These are phyloP conservation scores for Candida wancherniae DNA, from an alignment of 805 yeast genomes.

Conservation along the genomic window DNA sequence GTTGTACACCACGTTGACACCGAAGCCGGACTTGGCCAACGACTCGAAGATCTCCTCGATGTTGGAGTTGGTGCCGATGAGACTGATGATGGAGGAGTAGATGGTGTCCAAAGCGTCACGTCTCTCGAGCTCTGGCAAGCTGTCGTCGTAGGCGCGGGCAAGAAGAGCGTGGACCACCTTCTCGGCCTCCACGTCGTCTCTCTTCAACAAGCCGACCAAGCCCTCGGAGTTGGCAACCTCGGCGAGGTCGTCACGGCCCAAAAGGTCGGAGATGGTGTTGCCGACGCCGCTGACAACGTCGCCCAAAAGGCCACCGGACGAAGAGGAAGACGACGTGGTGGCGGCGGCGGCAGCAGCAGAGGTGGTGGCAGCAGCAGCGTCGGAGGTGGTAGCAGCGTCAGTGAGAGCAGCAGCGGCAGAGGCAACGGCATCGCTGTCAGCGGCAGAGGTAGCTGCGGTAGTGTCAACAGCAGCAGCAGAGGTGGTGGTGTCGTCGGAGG, in stretches of 20 bases:
- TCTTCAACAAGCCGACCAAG: constrained; percentile 7
- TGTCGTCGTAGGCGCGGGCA: constrained; percentile 5
- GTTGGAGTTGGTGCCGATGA: constrained; percentile 17
- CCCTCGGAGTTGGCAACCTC: constrained; percentile 5
- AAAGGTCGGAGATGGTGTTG: constrained; percentile 5
- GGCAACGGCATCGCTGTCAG: constrained; percentile 2
- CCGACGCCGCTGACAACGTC: constrained; percentile 3
- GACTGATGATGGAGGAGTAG: constrained; percentile 13
- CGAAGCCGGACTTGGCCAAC: constrained; percentile 22
- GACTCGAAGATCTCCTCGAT: constrained; percentile 19
- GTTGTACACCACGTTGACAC: constrained; percentile 15
- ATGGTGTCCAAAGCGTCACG: constrained; percentile 8
- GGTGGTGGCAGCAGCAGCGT: constrained; percentile 5
- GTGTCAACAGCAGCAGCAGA: background rate
- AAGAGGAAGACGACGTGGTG: constrained; percentile 6
- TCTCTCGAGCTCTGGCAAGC: constrained; percentile 5
- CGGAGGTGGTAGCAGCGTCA: constrained; percentile 7
- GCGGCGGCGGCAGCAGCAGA: constrained; percentile 9
- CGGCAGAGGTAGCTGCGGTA: background rate
- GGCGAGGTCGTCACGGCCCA: constrained; percentile 12
- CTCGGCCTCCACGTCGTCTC: constrained; percentile 9
- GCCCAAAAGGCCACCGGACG: constrained; percentile 4
- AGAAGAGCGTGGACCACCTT: constrained; percentile 6
- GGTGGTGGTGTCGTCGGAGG: background rate
- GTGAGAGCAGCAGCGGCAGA: constrained; percentile 9